Conservation (phyloP, 75 land plant species). For the Cunninghamia lanceolata region DNA sequence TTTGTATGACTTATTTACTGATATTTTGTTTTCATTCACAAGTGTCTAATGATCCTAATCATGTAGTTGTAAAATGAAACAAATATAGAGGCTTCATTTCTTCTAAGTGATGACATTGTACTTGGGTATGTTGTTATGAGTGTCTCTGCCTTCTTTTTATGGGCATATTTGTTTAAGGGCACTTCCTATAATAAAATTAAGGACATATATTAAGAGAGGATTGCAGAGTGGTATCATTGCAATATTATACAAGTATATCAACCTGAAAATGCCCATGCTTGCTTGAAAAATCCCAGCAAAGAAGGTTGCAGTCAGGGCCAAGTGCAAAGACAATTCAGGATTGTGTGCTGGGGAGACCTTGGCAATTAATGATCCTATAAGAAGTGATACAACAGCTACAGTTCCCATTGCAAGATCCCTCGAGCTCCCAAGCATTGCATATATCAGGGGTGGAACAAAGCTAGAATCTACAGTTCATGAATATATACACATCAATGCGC, state of each 20-base stretch:
- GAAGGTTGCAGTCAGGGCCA: slow-evolving; percentile 79
- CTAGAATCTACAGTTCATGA: slow-evolving; percentile 80
- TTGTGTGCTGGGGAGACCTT: slow-evolving; percentile 37
- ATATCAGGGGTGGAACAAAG: slow-evolving; percentile 83
- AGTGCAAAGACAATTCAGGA: slow-evolving; percentile 40
- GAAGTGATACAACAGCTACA: slow-evolving; percentile 75
- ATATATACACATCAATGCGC: neutral
- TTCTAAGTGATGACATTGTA: too few relatives aligned
- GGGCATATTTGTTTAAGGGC: too few relatives aligned
- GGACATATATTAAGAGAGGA: neutral
- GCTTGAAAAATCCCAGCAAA: slow-evolving; percentile 81
- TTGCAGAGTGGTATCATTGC: neutral
- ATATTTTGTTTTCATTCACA: too few relatives aligned
- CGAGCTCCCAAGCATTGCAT: slow-evolving; percentile 82
- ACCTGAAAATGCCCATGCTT: too few relatives aligned
- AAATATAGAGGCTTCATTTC: too few relatives aligned
- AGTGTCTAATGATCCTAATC: too few relatives aligned
- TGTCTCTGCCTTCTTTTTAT: too few relatives aligned
- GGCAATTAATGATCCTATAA: slow-evolving; percentile 57
- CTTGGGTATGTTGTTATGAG: too few relatives aligned
- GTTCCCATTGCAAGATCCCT: slow-evolving; percentile 82
- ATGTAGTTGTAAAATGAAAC: too few relatives aligned
- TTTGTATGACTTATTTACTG: too few relatives aligned
- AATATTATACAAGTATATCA: neutral
- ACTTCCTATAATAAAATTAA: neutral